phyloP scores from a whole-genome alignment of 179 eudicot species.

The Amaranthus tricolor region DNA sequence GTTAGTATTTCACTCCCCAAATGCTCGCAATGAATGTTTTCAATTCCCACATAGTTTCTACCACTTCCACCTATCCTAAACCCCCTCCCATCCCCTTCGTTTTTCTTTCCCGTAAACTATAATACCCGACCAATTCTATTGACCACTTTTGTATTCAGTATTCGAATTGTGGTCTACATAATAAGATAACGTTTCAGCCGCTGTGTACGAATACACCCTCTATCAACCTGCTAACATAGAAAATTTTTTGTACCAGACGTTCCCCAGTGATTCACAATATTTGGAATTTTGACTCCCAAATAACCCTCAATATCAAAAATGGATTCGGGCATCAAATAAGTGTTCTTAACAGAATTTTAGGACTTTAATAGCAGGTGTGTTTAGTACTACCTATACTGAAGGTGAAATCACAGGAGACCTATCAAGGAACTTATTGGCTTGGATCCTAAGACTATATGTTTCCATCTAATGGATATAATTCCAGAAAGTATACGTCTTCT shows the following conservation, averaged over 20 bases:
- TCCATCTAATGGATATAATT: background rate
- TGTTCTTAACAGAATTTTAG: background rate
- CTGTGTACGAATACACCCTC: background rate
- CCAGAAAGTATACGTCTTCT: background rate
- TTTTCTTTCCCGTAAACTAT: too few species aligned
- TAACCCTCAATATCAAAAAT: background rate
- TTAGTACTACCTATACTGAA: background rate
- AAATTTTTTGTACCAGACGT: background rate
- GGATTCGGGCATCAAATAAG: background rate
- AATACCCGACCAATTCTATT: background rate
- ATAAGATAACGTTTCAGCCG: background rate
- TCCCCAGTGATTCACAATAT: background rate
- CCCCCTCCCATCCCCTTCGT: background rate
- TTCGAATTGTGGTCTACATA: background rate
- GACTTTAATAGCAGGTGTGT: background rate
- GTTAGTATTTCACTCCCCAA: background rate
- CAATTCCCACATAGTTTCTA: background rate
- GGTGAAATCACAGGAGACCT: background rate
- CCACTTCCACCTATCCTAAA: background rate
- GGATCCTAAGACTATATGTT: background rate
- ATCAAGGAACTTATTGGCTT: background rate
- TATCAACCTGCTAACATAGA: background rate
- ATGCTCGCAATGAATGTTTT: background rate
- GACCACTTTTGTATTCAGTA: background rate
- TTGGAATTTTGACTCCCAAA: too few species aligned